Evolutionary conservation across 2,329 filamentous ascomycete genomes (phyloP), one percentile per base, ranked within the genome.

Genomic region (Colletotrichum phormii): DNA sequence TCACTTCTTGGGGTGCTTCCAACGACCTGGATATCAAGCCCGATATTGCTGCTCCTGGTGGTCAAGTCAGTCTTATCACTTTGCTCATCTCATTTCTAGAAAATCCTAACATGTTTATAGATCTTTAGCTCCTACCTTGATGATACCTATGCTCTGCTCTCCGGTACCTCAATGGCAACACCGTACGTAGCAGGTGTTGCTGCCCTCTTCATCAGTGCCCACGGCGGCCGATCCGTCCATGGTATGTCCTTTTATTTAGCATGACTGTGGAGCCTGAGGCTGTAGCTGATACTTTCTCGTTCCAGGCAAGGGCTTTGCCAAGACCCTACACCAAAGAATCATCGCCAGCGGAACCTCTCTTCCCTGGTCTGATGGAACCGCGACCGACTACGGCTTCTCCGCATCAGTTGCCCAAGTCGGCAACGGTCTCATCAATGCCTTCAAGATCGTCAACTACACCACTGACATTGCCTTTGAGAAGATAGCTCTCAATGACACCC

Each of bases 121-220:
- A 77, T 78, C 57, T 80, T 85, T 55, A 84, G 83, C 15, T 86
- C 85, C 4, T 87, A 82, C 61, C 81, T 83, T 3, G 77, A 64
- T 22, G 55, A 82, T 26, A 77, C 74, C 1, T 79, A 80, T 54
- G 80, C 81, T 9, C 79, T 87, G 2, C 79, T 85, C 15, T 84
- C 81, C 54, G 86, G 86, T 55, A 88, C 86, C 0, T 86, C 84
- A 1, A 88, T 88, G 86, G 84, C 85, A 3, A 82, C 81, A 29
- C 85, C 85, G 0, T 85, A 85, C 64, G 80, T 86, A 5, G 85
- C 85, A 24, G 85, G 84, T 33, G 79, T 83, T 57, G 81, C 81
- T 6, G 82, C 81, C n/a, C 77, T 83, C 18, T 83, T 80, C 31
- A 78, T 83, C 46, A 75, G 79, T 7, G 76, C 75, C 24, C 73